phyloP scores from a whole-genome alignment of 2,329 filamentous ascomycete genomes.

The Capronia epimyces region DNA sequence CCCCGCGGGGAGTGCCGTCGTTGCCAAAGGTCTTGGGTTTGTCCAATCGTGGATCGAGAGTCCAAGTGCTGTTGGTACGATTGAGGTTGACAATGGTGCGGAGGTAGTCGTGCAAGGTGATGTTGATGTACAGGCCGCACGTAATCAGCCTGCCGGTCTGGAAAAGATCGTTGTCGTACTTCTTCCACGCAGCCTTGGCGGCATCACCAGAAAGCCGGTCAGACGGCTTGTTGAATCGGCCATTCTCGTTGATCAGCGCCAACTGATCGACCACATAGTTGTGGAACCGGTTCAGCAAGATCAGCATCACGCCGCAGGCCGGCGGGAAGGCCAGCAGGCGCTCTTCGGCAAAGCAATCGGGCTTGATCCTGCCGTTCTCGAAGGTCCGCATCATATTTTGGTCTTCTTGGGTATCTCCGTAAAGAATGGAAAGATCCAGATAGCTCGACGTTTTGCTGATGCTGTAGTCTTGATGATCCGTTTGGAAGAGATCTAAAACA shows the following conservation, averaged over 20 bases:
- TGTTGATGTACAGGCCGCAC: slow-evolving; percentile 70
- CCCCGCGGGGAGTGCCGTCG: slow-evolving; percentile 60
- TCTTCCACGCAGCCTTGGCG: slow-evolving; percentile 52
- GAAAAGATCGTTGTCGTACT: slow-evolving; percentile 72
- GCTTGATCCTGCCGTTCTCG: slow-evolving; percentile 65
- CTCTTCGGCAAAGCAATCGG: slow-evolving; percentile 66
- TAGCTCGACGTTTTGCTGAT: slow-evolving; percentile 65
- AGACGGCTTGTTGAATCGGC: slow-evolving; percentile 65
- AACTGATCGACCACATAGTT: slow-evolving; percentile 78
- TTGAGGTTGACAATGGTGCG: slow-evolving; percentile 71
- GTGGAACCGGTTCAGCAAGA: slow-evolving; percentile 74
- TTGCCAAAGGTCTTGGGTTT: slow-evolving; percentile 55
- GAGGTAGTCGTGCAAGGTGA: slow-evolving; percentile 71
- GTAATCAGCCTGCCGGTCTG: slow-evolving; percentile 72
- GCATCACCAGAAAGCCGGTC: slow-evolving; percentile 48
- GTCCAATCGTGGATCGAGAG: slow-evolving; percentile 68
- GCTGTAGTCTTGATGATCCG: slow-evolving; percentile 55
- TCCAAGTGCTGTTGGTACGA: slow-evolving; percentile 70
- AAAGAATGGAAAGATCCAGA: slow-evolving; percentile 65
- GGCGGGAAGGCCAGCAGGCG: slow-evolving; percentile 66
- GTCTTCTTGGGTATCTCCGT: slow-evolving; percentile 55
- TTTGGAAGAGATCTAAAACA: slow-evolving; percentile 64
- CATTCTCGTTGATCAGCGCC: slow-evolving; percentile 77
- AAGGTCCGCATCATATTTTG: slow-evolving; percentile 55
- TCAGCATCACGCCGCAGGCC: slow-evolving; percentile 62